Percentiles rank a stretch among this genome's conserved stretches.
phyloP scores from a whole-genome alignment of 306 rosid genomes.

The Gastrolobium bilobum region DNA sequence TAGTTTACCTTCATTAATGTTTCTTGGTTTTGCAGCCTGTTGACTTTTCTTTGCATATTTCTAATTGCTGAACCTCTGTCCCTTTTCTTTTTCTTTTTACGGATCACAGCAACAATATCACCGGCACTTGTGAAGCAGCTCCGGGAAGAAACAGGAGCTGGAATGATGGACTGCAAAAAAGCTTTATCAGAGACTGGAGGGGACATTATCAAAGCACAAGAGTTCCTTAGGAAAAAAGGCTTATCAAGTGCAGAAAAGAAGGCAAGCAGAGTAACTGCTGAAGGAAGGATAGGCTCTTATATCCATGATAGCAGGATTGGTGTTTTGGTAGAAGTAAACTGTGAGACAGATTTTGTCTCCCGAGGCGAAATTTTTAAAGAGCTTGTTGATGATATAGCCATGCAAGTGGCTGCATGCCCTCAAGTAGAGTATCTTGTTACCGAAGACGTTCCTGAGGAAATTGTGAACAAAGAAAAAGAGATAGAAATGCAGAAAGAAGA shows the following conservation, averaged over 20 bases:
- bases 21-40: slow-evolving; percentile 33
- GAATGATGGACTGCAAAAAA: slow-evolving; percentile 99
- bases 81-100: neutral
- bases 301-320: slow-evolving; percentile 96
- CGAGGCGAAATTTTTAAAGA: slow-evolving; percentile 95
- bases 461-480: slow-evolving; percentile 83
- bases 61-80: slow-evolving; percentile 24
- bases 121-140: slow-evolving; percentile 93
- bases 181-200: slow-evolving; percentile 87
- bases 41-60: slow-evolving; percentile 19
- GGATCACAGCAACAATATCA: slow-evolving; percentile 78
- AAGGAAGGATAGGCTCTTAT: slow-evolving; percentile 95
- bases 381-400: slow-evolving; percentile 95
- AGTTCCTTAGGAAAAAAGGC: slow-evolving; percentile 91
- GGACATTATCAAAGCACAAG: slow-evolving; percentile 84
- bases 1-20: slow-evolving; percentile 9
- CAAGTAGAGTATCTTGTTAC: slow-evolving; percentile 79
- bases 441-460: slow-evolving; percentile 87
- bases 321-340: slow-evolving; percentile 84
- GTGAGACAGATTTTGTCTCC: slow-evolving; percentile 98
- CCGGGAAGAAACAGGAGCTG: slow-evolving; percentile 98
- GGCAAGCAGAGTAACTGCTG: slow-evolving; percentile 92
- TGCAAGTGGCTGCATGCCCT: slow-evolving; percentile 99
- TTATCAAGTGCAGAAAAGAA: slow-evolving; percentile 97
- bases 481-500: slow-evolving; percentile 99